Base-by-base conservation (phyloP, 345 rosid genomes). In the Hibiscus mutabilis region DNA sequence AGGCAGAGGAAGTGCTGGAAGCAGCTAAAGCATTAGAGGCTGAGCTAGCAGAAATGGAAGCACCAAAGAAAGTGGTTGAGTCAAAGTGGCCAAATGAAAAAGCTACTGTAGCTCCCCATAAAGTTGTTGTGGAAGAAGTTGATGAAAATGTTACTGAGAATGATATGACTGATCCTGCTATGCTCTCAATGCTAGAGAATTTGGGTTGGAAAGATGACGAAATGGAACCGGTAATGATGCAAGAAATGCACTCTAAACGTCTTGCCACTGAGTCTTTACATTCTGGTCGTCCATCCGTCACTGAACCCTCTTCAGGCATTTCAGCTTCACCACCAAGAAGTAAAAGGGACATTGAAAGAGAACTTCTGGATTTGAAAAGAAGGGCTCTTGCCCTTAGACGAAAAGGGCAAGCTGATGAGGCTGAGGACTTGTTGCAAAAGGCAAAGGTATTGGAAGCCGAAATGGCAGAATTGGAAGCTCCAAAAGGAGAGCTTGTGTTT, bases 1-100 rank as follows among this genome's bases (percentile, higher is more conserved):
- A 90, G 84, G 97, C 93, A 22, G 97, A 90, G 66, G 91, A 87
- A 79, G 78, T 86, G 46, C 82, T 80, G 65, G 82, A 74, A 69
- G 74, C 76, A 53, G 90, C 91, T 3, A 87, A 89, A 78, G 75
- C 72, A 58, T 71, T 93, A 61, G 95, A 90, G 84, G 85, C 75
- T 55, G 77, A 89, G 74, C 77, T 90, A 65, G 74, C 70, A 10
- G 93, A 86, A 75, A 73, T 83, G 72, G 96, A 89, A 37, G 80
- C 81, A 67, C 75, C 81, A 19, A 86, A 87, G 76, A 82, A 27
- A 69, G 56, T 81, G 66, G 44, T 68, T 66, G 81, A 83, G 33
- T 27, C 71, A 46, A 70, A 51, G 46, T 72, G 60, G 70, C 29
- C n/a, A 12, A 76, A 72, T 56, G 79, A 73, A 57, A 53, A 60